Evolutionary conservation across 192 early-diverging fungal genomes (phyloP).

Genomic region (Cladochytrium replicatum): DNA sequence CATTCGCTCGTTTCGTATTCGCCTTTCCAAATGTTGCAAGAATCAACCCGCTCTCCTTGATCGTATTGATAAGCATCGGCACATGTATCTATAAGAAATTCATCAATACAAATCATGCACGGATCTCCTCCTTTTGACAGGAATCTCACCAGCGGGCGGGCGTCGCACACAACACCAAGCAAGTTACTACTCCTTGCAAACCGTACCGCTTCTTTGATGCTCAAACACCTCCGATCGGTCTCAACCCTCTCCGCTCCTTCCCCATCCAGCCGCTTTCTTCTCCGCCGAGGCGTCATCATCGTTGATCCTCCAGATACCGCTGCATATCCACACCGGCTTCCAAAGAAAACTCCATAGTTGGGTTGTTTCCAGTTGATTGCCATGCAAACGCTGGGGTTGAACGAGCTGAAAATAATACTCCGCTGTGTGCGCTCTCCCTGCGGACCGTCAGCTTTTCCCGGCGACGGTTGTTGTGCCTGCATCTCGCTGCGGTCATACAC

Average conservation of each 20-base stretch:
- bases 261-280: too few relatives aligned
- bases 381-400: slow-evolving; percentile 84
- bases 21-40: slow-evolving; percentile 80
- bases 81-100: slow-evolving; percentile 82
- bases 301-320: background rate
- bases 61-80: slow-evolving; percentile 78
- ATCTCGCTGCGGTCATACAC: slow-evolving; percentile 77
- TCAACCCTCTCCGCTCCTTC: slow-evolving; percentile 28
- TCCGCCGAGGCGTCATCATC: too few relatives aligned
- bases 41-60: slow-evolving; percentile 88
- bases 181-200: slow-evolving; percentile 89
- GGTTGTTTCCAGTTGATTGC: slow-evolving; percentile 99
- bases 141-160: slow-evolving; percentile 70
- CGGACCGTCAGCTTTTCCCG: too few relatives aligned
- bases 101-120: too few relatives aligned
- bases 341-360: slow-evolving; percentile 93
- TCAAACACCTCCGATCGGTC: slow-evolving; percentile 34
- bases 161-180: slow-evolving; percentile 85
- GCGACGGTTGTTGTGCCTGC: too few relatives aligned
- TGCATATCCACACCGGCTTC: slow-evolving; percentile 73
- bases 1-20: slow-evolving; percentile 53
- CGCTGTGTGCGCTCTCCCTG: too few relatives aligned
- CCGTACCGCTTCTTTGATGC: slow-evolving; percentile 91
- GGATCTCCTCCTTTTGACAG: too few relatives aligned
- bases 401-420: slow-evolving; percentile 79